Percentiles rank a stretch among this genome's conserved stretches.
phyloP scores from a whole-genome alignment of 2,329 filamentous ascomycete species.

The Acephala macrosclerotiorum region DNA sequence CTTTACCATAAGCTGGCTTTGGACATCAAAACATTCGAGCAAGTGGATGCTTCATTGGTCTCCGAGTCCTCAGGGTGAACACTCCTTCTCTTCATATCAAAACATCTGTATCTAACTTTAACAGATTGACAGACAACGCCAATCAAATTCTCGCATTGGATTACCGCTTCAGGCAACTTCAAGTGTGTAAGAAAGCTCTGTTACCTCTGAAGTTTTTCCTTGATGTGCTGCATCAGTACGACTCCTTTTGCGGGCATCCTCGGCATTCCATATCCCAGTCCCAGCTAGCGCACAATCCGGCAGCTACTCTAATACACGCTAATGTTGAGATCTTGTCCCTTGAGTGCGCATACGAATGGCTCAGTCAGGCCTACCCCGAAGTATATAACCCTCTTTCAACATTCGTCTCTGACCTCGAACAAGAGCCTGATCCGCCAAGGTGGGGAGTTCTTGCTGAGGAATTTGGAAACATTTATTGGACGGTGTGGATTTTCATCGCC shows the following conservation, averaged over 20 bases:
- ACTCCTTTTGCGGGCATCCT: slow-evolving; percentile 24
- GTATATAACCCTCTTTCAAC: slow-evolving; percentile 19
- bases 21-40: slow-evolving; percentile 23
- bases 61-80: not conserved
- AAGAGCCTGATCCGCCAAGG: slow-evolving; percentile 37
- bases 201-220: slow-evolving; percentile 15
- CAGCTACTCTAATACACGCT: not conserved
- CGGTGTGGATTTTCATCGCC: slow-evolving; percentile 33
- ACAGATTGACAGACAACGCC: slow-evolving; percentile 31
- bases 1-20: slow-evolving; percentile 32
- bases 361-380: slow-evolving; percentile 24
- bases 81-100: not conserved
- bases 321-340: slow-evolving; percentile 40
- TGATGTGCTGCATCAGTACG: slow-evolving; percentile 7
- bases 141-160: slow-evolving; percentile 38
- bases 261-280: not conserved
- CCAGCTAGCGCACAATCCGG: not conserved
- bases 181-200: slow-evolving; percentile 28
- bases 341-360: slow-evolving; percentile 35
- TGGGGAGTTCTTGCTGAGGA: slow-evolving; percentile 37
- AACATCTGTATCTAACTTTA: slow-evolving; percentile 16
- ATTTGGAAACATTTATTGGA: slow-evolving; percentile 39
- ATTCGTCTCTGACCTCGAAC: slow-evolving; percentile 38
- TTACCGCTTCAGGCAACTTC: slow-evolving; percentile 35
- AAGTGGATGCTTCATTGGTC: not conserved